A percentile compares a stretch with the other conserved stretches of the same genome.
Conservation (phyloP, 1,139 yeast genomes). For the Debaryomycetaceae sp. region DNA sequence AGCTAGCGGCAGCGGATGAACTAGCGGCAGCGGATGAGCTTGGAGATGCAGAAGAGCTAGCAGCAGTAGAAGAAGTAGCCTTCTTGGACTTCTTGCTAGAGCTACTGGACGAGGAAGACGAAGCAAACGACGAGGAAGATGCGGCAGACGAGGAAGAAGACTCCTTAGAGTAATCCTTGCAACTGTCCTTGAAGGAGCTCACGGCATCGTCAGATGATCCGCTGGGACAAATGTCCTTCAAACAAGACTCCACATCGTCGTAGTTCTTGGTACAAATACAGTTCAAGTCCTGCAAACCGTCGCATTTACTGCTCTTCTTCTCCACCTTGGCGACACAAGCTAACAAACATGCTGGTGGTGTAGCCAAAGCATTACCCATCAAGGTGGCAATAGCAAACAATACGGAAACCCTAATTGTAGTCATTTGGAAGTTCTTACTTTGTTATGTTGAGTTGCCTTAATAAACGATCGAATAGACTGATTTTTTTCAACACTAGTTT, state of each 20-base stretch:
- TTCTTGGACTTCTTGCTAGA: conserved; percentile 3
- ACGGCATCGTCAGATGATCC: conserved; percentile 51
- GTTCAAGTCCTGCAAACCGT: conserved; percentile 54
- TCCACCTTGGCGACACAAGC: conserved; percentile 80
- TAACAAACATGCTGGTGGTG: conserved; percentile 87
- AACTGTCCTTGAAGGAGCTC: conserved; percentile 52
- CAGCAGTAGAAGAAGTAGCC: conserved; percentile 7
- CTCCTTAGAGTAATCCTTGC: conserved; percentile 36
- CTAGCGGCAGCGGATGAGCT: conserved; percentile 22
- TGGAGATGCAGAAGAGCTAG: conserved; percentile 10
- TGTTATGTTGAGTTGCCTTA: background rate
- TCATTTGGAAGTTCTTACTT: conserved; percentile 2
- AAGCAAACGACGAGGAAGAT: conserved; percentile 6
- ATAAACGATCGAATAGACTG: conserved; percentile 8
- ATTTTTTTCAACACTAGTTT: too few species aligned
- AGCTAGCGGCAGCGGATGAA: conserved; percentile 20
- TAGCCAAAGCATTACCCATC: conserved; percentile 52
- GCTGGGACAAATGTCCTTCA: conserved; percentile 66
- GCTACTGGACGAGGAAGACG: conserved; percentile 5
- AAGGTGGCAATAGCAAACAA: conserved; percentile 51
- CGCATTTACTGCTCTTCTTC: conserved; percentile 51
- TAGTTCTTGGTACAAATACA: conserved; percentile 64
- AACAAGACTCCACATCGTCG: conserved; percentile 53
- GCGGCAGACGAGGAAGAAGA: conserved; percentile 8
- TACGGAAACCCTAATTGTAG: conserved; percentile 27